Evolutionary conservation across 2,329 filamentous ascomycete genomes (phyloP), one percentile per base, ranked within the genome.

Genomic region (Alternaria longipes): DNA sequence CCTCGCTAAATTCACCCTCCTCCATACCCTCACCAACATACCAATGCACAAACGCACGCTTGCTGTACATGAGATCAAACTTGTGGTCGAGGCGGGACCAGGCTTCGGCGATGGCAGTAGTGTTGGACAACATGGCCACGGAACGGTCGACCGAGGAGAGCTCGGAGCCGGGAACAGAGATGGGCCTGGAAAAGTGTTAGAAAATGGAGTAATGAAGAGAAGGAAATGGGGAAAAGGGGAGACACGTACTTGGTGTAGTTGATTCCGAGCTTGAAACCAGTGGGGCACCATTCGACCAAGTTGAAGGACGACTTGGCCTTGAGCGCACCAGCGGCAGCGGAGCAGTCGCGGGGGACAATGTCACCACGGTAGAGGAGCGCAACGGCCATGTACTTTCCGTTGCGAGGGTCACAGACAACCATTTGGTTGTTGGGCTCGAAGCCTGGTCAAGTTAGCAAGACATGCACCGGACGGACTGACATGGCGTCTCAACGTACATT

Each of bases 81-180:
- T 91, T 91, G 85, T 90, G 84, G 81, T 90, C 88, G 50, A 91
- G 85, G 66, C 88, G 86, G 62, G 88, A 89, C 89, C 89, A 91
- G 54, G 89, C 89, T 81, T 91, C 89, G 62, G 89, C 87, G 68
- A 91, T 91, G 75, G 89, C 89, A 26, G 89, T 91, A 59, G 89
- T 91, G 85, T 91, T 91, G 83, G 88, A 90, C 73, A 91, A 83
- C 89, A 91, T 91, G 64, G 88, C 87, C 71, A 98, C 94, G 83
- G 94, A 94, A 78, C 95, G 94, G 88, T 95, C 92, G 82, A 98
- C 94, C 85, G 97, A 94, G 83, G 95, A 94, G 66, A 98, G 89
- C 80, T 98, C 95, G 78, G 94, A 94, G 83, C 97, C 96, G 75
- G 93, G 95, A 60, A 97, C 94, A 84, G 92, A 91, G 85, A 96